A percentile compares a stretch with the other conserved stretches of the same genome.
Conservation (phyloP, 202 grass and related monocot species). For the Elaeis oleifera region DNA sequence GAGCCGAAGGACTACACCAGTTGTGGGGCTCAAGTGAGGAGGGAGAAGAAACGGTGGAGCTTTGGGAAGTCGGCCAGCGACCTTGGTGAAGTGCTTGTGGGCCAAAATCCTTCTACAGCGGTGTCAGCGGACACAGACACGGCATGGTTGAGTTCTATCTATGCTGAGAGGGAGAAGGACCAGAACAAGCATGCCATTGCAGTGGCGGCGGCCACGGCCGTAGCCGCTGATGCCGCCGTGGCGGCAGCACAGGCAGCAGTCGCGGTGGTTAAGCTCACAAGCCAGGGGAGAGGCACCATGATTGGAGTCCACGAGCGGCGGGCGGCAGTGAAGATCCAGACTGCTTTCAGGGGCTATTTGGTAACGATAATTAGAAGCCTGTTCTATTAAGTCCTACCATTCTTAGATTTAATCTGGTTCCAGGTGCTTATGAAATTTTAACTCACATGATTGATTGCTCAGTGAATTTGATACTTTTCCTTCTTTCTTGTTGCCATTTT, state of each 20-base stretch:
- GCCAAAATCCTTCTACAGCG: constrained; percentile 18
- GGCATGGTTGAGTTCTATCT: constrained; percentile 65
- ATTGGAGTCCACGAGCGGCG: constrained; percentile 1
- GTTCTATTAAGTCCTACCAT: not conserved
- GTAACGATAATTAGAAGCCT: constrained; percentile 21
- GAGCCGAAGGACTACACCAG: constrained; percentile 15
- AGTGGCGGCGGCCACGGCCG: constrained; percentile 65
- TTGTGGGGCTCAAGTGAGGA: constrained; percentile 1
- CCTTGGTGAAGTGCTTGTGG: not conserved
- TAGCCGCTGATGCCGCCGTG: constrained; percentile 63
- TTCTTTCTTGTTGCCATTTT: too few species aligned
- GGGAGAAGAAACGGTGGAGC: constrained; percentile 86
- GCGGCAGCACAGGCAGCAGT: constrained; percentile 77
- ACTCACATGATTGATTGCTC: too few species aligned
- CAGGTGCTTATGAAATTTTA: too few species aligned
- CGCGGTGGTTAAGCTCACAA: constrained; percentile 77
- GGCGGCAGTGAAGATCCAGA: constrained; percentile 80
- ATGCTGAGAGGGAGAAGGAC: constrained; percentile 54
- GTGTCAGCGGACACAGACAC: constrained; percentile 44
- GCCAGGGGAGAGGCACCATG: constrained; percentile 24
- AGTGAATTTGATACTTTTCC: too few species aligned
- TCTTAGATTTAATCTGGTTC: not conserved
- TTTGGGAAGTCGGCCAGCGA: constrained; percentile 57
- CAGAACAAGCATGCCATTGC: constrained; percentile 97
- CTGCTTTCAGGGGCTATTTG: constrained; percentile 66